Base-by-base conservation (phyloP, 2,329 filamentous ascomycete genomes). In the Penicillium expansum region DNA sequence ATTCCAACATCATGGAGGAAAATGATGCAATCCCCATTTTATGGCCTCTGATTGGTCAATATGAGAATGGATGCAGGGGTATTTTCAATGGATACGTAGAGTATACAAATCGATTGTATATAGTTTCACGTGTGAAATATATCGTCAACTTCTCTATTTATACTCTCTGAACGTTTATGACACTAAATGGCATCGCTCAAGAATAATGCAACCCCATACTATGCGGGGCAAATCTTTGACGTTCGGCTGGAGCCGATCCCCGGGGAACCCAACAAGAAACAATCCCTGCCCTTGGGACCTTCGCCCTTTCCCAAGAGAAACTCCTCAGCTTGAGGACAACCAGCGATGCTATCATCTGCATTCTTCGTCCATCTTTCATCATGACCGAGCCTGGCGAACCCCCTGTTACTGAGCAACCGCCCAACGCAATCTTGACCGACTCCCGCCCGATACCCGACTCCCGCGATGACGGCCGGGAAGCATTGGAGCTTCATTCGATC, bases 401-500 rank as follows among this genome's bases (percentile, higher is more conserved):
- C 18, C 29, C 39, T 4, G 42, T 53, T 4, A 37, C 50, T 5
- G 56, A 52, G 9, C 48, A 45, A 10, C 57, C 59, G 0, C 18
- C 51, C 20, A 58, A 33, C 33, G 56, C 58, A 20, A 22, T 58
- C 33, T 4, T 61, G 47, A 42, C 48, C 13, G 61, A 61, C 4
- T 55, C 45, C 44, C 45, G 29, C 53, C 52, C 62, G 55, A 54
- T 41, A 33, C 20, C 52, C 55, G 43, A 44, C 38, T n/a, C 43
- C 30, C 30, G 55, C 29, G 24, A 20, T 16, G 52, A 55, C 37
- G 52, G 62, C 6, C 56, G 47, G n/a, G 67, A 72, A 42, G 62
- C 61, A 2, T 52, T 72, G 10, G 70, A 73, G 52, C 62, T 74
- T 7, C 67, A 67, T 13, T 53, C 67, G 16, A 71, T 74, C 16